These are phyloP conservation scores for Lotus japonicus DNA, from an alignment of 306 rosid species.

Conservation along the genomic window DNA sequence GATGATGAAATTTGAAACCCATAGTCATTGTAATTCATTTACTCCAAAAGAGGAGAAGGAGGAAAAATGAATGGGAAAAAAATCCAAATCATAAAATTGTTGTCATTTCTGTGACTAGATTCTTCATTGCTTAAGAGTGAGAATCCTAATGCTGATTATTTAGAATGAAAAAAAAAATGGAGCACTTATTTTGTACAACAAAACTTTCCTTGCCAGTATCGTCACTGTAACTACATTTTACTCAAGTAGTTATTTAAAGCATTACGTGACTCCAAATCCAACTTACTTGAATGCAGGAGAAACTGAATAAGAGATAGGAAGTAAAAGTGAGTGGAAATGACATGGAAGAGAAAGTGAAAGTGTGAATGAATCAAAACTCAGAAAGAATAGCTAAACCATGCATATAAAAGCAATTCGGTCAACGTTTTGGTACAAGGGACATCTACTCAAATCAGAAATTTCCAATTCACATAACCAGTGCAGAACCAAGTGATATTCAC, in stretches of 20 bases:
- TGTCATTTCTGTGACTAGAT: not conserved
- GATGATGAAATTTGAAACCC: conserved; percentile 66
- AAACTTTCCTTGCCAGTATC: too few species aligned
- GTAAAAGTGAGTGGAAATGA: too few species aligned
- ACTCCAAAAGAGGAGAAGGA: not conserved
- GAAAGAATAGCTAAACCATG: not conserved
- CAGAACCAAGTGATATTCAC: conserved; percentile 2
- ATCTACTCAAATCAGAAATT: not conserved
- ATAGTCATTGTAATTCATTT: not conserved
- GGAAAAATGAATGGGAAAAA: not conserved
- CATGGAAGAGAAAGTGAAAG: too few species aligned
- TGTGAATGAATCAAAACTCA: too few species aligned
- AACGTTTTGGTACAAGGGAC: not conserved
- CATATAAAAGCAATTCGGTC: not conserved
- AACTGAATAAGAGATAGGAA: too few species aligned
- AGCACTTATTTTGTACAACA: too few species aligned
- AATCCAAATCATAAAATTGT: not conserved
- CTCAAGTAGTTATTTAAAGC: too few species aligned
- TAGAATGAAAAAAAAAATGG: not conserved
- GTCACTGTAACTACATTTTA: too few species aligned
- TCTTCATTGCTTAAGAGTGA: not conserved
- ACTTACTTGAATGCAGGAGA: too few species aligned
- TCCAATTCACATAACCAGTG: conserved; percentile 1
- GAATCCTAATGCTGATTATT: not conserved
- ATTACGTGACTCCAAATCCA: too few species aligned